Percentiles rank a stretch among this genome's conserved stretches.
phyloP scores from a whole-genome alignment of 805 yeast species.

The Maudiozyma saulgeensis region DNA sequence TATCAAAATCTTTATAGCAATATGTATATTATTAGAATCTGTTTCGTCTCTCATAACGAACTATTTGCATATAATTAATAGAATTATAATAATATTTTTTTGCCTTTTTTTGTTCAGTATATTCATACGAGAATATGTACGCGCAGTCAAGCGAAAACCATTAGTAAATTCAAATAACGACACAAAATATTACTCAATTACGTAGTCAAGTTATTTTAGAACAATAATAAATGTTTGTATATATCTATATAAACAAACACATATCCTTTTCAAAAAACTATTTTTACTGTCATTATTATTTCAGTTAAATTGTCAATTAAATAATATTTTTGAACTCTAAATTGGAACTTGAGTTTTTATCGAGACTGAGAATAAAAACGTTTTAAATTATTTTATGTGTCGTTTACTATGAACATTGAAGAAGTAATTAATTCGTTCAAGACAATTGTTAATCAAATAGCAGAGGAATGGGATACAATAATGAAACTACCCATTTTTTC shows the following conservation, averaged over 20 bases:
- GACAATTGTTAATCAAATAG: constrained; percentile 9
- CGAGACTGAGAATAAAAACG: background rate
- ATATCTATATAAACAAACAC: no score
- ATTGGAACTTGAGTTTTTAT: background rate
- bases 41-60: constrained; percentile 1
- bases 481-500: constrained; percentile 1
- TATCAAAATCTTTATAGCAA: background rate
- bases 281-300: no score
- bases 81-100: background rate
- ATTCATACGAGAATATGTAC: background rate
- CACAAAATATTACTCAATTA: no score
- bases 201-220: no score
- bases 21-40: background rate
- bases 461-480: constrained; percentile 12
- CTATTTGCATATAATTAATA: background rate
- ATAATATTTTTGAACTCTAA: background rate
- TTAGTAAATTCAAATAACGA: no score
- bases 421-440: constrained; percentile 3
- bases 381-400: background rate
- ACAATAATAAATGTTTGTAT: no score
- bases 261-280: no score
- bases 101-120: background rate
- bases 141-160: background rate
- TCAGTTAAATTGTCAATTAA: no score
- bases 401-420: background rate